Evolutionary conservation across 1,284 basidiomycete species (phyloP).

Genomic region (Papiliotrema nemorosa): DNA sequence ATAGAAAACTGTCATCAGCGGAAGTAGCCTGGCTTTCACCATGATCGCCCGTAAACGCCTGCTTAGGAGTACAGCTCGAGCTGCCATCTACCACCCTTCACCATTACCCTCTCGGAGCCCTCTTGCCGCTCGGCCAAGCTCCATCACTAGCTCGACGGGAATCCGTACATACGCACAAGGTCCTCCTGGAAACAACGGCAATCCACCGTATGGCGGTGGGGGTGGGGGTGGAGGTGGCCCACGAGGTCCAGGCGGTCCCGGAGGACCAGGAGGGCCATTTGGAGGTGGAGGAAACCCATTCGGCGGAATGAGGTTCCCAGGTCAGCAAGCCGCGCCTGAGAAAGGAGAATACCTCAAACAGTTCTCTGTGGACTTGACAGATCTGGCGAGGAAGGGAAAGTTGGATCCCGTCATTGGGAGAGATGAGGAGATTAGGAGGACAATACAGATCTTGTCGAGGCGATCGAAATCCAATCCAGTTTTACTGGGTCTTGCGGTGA

Average conservation of each 20-base stretch:
- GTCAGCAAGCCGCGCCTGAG: constrained; percentile 38
- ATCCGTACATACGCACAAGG: constrained; percentile 24
- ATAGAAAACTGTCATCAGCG: too few species aligned
- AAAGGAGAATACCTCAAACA: constrained; percentile 81
- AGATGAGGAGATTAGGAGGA: constrained; percentile 85
- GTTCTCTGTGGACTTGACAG: constrained; percentile 79
- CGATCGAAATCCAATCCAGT: constrained; percentile 87
- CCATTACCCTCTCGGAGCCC: neutral
- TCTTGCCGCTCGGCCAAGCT: neutral
- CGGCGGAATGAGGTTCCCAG: constrained; percentile 33
- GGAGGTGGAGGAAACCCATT: constrained; percentile 20
- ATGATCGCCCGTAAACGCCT: constrained; percentile 19
- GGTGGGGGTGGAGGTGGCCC: constrained; percentile 15
- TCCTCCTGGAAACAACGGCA: constrained; percentile 10
- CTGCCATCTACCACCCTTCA: constrained; percentile 1
- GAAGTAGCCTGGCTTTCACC: neutral
- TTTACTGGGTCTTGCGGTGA: constrained; percentile 21
- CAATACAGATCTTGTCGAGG: constrained; percentile 72
- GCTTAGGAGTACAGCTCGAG: constrained; percentile 8
- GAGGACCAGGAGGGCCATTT: constrained; percentile 24
- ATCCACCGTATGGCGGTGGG: constrained; percentile 18
- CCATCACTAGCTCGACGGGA: neutral
- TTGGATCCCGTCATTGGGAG: constrained; percentile 86
- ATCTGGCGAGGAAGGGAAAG: constrained; percentile 76
- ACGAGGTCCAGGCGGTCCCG: constrained; percentile 4